Conservation (phyloP, 441 rosid species). For the Erysimum cheiri region DNA sequence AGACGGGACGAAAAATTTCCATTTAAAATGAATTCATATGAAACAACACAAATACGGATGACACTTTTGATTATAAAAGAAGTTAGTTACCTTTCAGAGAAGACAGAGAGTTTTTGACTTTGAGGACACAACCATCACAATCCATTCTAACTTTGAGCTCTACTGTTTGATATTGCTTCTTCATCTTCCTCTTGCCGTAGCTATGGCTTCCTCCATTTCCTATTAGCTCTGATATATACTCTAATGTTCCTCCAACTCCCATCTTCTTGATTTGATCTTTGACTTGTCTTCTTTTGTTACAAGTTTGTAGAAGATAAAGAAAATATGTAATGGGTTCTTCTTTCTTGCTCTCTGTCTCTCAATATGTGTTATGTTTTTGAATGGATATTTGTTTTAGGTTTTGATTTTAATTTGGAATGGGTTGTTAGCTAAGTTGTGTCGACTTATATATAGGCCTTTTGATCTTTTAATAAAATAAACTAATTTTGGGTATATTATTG, state of each 20-base stretch:
- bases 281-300: background rate
- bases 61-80: background rate
- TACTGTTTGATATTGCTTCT: conserved; percentile 76
- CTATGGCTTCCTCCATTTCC: conserved; percentile 56
- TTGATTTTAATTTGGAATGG: conserved; percentile 22
- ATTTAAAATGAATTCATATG: too few relatives aligned
- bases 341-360: conserved; percentile 15
- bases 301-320: background rate
- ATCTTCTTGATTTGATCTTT: conserved; percentile 42
- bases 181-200: conserved; percentile 63
- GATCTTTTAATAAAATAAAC: conserved; percentile 28
- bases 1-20: too few relatives aligned
- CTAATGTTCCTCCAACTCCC: conserved; percentile 87
- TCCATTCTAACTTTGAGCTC: conserved; percentile 97
- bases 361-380: conserved; percentile 27
- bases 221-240: conserved; percentile 74
- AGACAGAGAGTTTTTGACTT: conserved; percentile 84
- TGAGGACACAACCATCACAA: conserved; percentile 97
- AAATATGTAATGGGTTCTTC: background rate
- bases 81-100: conserved; percentile 68
- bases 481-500: conserved; percentile 19
- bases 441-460: conserved; percentile 30
- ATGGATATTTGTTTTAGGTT: conserved; percentile 23
- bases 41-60: background rate
- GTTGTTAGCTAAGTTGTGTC: conserved; percentile 28